Evolutionary conservation across 306 rosid genomes (phyloP).

Genomic region (Cyamopsis tetragonoloba): DNA sequence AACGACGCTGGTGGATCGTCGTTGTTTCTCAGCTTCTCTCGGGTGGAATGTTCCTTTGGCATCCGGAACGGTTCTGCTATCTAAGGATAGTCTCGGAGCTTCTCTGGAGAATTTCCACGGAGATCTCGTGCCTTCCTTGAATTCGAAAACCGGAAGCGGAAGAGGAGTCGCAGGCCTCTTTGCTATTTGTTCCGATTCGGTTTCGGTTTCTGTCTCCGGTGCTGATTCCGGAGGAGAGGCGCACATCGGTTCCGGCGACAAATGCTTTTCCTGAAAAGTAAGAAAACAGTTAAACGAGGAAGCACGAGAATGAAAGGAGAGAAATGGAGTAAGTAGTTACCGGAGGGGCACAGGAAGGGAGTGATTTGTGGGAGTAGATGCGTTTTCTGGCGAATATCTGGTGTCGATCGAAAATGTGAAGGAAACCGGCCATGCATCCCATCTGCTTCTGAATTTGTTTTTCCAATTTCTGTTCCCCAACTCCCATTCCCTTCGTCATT

Average conservation of each 20-base stretch:
- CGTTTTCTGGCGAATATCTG: slow-evolving; percentile 75
- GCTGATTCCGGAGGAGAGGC: slow-evolving; percentile 43
- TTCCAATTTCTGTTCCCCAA: slow-evolving; percentile 65
- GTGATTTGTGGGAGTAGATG: slow-evolving; percentile 57
- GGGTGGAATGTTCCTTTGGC: slow-evolving; percentile 70
- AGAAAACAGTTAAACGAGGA: not conserved
- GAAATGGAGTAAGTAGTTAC: slow-evolving; percentile 19
- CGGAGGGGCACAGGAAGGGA: slow-evolving; percentile 52
- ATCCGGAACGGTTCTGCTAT: slow-evolving; percentile 84
- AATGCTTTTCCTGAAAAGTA: not conserved
- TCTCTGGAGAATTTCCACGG: slow-evolving; percentile 90
- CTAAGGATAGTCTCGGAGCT: slow-evolving; percentile 85
- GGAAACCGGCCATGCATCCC: slow-evolving; percentile 98
- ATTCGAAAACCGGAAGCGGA: slow-evolving; percentile 51
- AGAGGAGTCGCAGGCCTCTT: not conserved
- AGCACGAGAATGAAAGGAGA: not conserved
- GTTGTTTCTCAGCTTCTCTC: slow-evolving; percentile 57
- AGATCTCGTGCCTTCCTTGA: slow-evolving; percentile 74
- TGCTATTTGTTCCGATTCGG: slow-evolving; percentile 12
- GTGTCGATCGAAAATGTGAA: slow-evolving; percentile 86
- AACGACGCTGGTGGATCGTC: slow-evolving; percentile 84
- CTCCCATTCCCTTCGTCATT: slow-evolving; percentile 63
- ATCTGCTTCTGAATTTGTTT: slow-evolving; percentile 81
- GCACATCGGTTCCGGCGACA: slow-evolving; percentile 30
- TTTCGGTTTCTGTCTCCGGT: slow-evolving; percentile 35